Evolutionary conservation across 768 basidiomycete genomes (phyloP), one percentile per base, ranked within the genome.

Genomic region (Crucibulum laeve): DNA sequence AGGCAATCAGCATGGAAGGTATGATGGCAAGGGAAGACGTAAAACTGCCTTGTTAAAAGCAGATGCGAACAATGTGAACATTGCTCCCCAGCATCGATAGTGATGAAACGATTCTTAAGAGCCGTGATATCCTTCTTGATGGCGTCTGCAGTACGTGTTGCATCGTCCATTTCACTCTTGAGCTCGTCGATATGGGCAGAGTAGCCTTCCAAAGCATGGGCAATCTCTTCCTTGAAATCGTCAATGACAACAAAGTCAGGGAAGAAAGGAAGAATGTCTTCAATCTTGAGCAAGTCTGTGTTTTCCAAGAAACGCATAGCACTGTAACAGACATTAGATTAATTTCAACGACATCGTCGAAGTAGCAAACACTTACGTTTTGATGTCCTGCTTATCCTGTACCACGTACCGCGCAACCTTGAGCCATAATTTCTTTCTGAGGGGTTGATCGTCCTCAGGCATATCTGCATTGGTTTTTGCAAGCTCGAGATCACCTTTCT

Each of bases 361-460:
- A 23, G 43, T 23, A 43, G 45, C 25, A 23, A 17, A 21, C n/a
- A 77, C 93, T 52, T 63, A 96, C 96, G 91, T 82, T 71, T 96
- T 95, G 63, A 99, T 95, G 52, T 98, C 96, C 58, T 93, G 87
- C 73, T 96, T 91, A 65, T 97, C 91, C 57, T 95, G 92, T 11
- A 99, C 94, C 33, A 98, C 94, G 64, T 94, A 94, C 50, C 87
- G 87, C n/a, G 96, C 96, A 53, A 98, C 92, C 70, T 97, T 98
- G 42, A 99, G 70, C 96, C 96, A 99, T 41, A 99, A 69, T 62
- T 92, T 93, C 71, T 95, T 98, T 48, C 90, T 70, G 49, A 97
- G 58, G 25, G 79, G 77, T 41, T 80, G 80, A 55, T 98, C 94
- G 47, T 92, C 92, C 52, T 90, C 91, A 5, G 91, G 92, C 76